phyloP scores from a whole-genome alignment of 768 basidiomycete species.

The Nidula microcarpa region DNA sequence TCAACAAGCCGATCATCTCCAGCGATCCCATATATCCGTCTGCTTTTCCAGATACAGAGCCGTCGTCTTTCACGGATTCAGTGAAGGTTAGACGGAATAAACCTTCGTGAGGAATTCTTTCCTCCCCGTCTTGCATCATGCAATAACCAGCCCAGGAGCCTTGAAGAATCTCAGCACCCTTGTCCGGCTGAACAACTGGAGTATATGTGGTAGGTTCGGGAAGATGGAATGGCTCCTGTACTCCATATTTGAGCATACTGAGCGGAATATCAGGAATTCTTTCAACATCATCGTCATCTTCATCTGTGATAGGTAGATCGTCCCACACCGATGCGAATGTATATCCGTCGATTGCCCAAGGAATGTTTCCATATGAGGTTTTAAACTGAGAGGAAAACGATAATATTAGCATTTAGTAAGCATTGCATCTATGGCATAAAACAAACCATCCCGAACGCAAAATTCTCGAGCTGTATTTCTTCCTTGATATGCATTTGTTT shows the following conservation, averaged over 20 bases:
- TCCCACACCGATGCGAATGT: neutral
- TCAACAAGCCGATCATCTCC: neutral
- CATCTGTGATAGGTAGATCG: neutral
- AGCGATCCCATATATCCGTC: neutral
- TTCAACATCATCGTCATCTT: neutral
- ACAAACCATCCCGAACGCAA: slow-evolving; percentile 3
- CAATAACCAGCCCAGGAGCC: neutral
- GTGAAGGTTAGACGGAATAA: neutral
- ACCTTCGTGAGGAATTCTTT: neutral
- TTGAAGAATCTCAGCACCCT: neutral
- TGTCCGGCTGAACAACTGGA: neutral
- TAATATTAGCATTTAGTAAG: neutral
- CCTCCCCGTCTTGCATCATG: neutral
- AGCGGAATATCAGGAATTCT: neutral
- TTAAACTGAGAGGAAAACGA: neutral
- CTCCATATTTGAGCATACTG: neutral
- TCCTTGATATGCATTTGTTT: slow-evolving; percentile 1
- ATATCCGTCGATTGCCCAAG: neutral
- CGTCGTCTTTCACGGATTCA: neutral
- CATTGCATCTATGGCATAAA: neutral
- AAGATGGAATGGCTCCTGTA: neutral
- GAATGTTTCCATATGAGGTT: neutral
- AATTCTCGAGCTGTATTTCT: neutral
- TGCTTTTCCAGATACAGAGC: neutral
- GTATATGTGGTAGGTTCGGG: neutral